A percentile compares a stretch with the other conserved stretches of the same genome.
Conservation (phyloP, 2,329 filamentous ascomycete species). For the Stagonosporopsis rhizophila region DNA sequence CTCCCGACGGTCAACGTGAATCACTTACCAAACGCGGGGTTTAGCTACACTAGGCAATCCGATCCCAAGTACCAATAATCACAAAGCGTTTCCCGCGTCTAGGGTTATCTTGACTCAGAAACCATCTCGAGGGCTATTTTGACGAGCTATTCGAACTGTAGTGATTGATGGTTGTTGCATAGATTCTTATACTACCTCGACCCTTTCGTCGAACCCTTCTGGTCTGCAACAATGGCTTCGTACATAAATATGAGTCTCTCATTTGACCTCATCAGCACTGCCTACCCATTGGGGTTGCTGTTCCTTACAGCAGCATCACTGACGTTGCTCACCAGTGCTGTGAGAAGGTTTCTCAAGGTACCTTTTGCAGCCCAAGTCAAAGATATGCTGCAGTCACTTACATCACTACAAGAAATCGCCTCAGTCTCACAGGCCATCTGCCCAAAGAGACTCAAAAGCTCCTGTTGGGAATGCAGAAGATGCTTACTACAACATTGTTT, state of each 20-base stretch:
- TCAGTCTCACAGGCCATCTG: neutral
- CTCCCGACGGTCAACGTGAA: conserved; percentile 2
- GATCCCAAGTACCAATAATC: conserved; percentile 3
- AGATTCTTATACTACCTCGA: neutral
- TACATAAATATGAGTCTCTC: neutral
- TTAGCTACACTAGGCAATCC: conserved; percentile 13
- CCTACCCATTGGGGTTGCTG: neutral
- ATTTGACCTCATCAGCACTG: neutral
- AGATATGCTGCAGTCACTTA: neutral
- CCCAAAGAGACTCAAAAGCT: neutral
- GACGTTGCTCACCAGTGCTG: neutral
- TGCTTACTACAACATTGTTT: conserved; percentile 53
- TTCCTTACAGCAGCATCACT: conserved; percentile 9
- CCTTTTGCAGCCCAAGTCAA: too few relatives aligned
- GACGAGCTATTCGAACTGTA: neutral
- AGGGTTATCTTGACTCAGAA: neutral
- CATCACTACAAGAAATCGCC: neutral
- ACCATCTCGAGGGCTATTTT: neutral
- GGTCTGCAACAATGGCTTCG: neutral
- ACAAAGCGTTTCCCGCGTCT: conserved; percentile 10
- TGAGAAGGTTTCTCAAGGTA: conserved; percentile 3
- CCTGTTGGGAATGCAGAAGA: conserved; percentile 24
- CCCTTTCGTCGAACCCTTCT: neutral
- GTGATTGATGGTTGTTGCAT: neutral
- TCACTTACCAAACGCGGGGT: conserved; percentile 8